Conservation (phyloP, 2,329 filamentous ascomycete species). For the Gremmenia infestans region DNA sequence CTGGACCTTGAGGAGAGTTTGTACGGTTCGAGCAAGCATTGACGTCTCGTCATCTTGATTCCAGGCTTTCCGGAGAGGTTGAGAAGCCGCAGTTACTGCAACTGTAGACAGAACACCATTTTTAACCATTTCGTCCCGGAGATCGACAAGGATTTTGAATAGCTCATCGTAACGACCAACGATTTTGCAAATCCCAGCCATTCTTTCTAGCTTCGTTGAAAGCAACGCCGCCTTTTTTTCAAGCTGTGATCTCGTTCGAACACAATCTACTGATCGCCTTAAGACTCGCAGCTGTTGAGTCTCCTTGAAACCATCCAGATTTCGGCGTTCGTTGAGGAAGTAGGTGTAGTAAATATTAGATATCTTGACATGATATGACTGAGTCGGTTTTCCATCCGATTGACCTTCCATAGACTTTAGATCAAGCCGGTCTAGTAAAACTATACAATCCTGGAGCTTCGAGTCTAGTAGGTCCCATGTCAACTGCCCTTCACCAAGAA, state of each 20-base stretch:
- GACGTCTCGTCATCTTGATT: constrained; percentile 43
- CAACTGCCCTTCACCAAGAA: constrained; percentile 43
- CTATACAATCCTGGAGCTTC: constrained; percentile 50
- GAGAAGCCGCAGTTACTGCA: constrained; percentile 42
- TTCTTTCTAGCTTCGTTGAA: constrained; percentile 59
- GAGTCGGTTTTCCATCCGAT: constrained; percentile 28
- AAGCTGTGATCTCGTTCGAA: constrained; percentile 47
- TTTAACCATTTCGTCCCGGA: constrained; percentile 58
- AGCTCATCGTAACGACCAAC: constrained; percentile 52
- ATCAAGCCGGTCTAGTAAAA: constrained; percentile 49
- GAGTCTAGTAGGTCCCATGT: constrained; percentile 53
- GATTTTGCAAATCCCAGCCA: constrained; percentile 56
- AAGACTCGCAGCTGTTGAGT: constrained; percentile 49
- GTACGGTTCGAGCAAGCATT: constrained; percentile 53
- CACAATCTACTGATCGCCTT: constrained; percentile 57
- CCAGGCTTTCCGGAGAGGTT: constrained; percentile 51
- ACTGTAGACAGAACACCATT: constrained; percentile 52
- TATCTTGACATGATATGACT: constrained; percentile 58
- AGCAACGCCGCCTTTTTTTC: constrained; percentile 59
- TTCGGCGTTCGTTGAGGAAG: constrained; percentile 48
- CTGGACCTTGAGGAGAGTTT: constrained; percentile 55
- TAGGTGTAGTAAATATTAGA: constrained; percentile 68
- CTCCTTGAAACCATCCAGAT: constrained; percentile 38
- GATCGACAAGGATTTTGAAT: constrained; percentile 50
- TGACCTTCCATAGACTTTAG: constrained; percentile 10